Base-by-base conservation (phyloP, 768 basidiomycete species). In the Kwoniella mangroviensis region DNA sequence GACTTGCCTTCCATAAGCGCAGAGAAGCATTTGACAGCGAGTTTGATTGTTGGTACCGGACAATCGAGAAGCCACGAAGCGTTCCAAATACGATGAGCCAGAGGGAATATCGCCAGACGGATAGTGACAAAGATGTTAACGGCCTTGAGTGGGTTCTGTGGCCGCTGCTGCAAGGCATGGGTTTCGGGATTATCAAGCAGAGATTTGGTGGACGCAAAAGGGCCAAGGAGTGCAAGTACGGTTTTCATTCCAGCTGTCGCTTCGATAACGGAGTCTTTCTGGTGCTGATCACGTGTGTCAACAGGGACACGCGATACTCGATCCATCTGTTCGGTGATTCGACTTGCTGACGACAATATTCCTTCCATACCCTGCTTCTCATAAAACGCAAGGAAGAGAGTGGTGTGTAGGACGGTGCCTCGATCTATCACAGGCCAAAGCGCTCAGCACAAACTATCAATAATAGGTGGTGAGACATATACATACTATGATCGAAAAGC, bases 171-270 rank as follows among this genome's bases (percentile, higher is more conserved):
- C 22, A 77, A 41, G 21, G 88, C 84, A 17, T 91, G 86, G 0
- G 93, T 95, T 83, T 98, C 95, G 2, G 89, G 87, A 7, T 93
- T 92, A 68, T 98, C 94, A 65, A 94, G 87, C 26, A 96, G 85
- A 13, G 91, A 87, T 75, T 92, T 92, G 28, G 92, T 88, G 1
- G 91, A 90, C 26, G 93, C 86, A 54, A 98, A 85, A 12, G 91
- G 88, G 68, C 88, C 86, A 52, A 98, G 84, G 53, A 96, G 85
- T 73, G 91, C 89, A 45, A 96, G 85, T 0, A 90, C 89, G 53
- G 75, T 63, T 51, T 72, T 70, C 42, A 79, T 24, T 10, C 72
- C 67, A 13, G 57, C 69, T 10, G 60, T 65, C 24, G 68, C 56
- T 43, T 63, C 68, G 22, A 68, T 17, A 15, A 56, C 4, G 13